A percentile compares a stretch with the other conserved stretches of the same genome.
Conservation (phyloP, 768 basidiomycete genomes). For the Psilocybe subaeruginosa region DNA sequence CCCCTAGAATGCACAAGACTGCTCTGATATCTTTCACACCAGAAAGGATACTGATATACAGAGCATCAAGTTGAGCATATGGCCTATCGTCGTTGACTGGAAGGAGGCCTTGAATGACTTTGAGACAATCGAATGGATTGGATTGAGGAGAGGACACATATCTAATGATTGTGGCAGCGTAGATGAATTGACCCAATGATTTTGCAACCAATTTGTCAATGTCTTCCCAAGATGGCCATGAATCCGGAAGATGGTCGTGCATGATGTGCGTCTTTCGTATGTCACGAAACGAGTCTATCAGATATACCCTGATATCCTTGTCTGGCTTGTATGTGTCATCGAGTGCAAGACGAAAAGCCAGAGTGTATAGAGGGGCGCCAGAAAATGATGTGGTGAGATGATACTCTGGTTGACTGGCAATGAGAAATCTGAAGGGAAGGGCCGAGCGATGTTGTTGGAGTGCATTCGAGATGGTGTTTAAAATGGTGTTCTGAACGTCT, state of each 20-base stretch:
- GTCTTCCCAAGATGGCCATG: slow-evolving; percentile 5
- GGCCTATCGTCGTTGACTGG: neutral
- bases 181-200: neutral
- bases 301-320: slow-evolving; percentile 1
- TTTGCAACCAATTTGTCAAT: slow-evolving; percentile 7
- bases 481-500: no score
- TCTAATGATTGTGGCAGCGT: slow-evolving; percentile 5
- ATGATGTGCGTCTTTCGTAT: neutral
- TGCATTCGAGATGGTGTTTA: no score
- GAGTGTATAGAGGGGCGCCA: neutral
- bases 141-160: slow-evolving; percentile 1
- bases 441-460: no score
- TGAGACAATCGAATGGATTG: slow-evolving; percentile 1
- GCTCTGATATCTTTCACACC: slow-evolving; percentile 1
- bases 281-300: neutral
- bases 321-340: slow-evolving; percentile 6
- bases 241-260: neutral
- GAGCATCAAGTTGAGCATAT: slow-evolving; percentile 9
- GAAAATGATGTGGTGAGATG: slow-evolving; percentile 1
- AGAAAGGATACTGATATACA: slow-evolving; percentile 13
- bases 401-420: slow-evolving; percentile 8
- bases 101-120: neutral
- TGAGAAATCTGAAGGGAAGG: no score
- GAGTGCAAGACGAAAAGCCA: neutral
- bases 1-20: neutral